Percentiles rank a stretch among this genome's conserved stretches.
Evolutionary conservation across 2,329 filamentous ascomycete genomes (phyloP).

Genomic region (Phaeophleospora eucalypticola): DNA sequence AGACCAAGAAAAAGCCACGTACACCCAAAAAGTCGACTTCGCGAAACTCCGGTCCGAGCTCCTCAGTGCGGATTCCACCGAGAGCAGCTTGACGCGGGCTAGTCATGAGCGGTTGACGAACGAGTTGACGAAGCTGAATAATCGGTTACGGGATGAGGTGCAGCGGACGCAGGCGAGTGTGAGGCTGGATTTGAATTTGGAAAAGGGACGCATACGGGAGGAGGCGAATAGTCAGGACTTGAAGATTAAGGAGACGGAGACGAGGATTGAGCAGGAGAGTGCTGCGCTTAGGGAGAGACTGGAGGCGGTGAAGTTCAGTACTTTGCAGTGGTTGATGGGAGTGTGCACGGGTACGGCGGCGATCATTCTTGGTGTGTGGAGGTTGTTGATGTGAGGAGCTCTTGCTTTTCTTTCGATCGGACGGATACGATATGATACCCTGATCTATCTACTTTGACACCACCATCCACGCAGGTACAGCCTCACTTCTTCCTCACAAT

Average conservation of each 20-base stretch:
- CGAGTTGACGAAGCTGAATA: slow-evolving; percentile 90
- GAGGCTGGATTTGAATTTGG: slow-evolving; percentile 85
- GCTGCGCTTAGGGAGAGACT: slow-evolving; percentile 85
- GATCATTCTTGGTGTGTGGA: slow-evolving; percentile 64
- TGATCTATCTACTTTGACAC: background rate
- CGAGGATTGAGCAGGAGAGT: slow-evolving; percentile 95
- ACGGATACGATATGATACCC: background rate
- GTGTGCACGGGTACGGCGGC: slow-evolving; percentile 64
- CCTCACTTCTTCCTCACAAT: slow-evolving; percentile 14
- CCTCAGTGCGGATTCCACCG: slow-evolving; percentile 83
- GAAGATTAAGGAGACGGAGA: slow-evolving; percentile 98
- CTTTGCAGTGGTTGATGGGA: slow-evolving; percentile 93
- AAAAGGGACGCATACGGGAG: slow-evolving; percentile 93
- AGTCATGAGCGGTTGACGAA: slow-evolving; percentile 91
- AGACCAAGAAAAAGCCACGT: slow-evolving; percentile 75
- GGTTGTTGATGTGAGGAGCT: slow-evolving; percentile 56
- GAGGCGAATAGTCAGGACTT: slow-evolving; percentile 95
- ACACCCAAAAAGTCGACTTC: slow-evolving; percentile 91
- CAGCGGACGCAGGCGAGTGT: slow-evolving; percentile 90
- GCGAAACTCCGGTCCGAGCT: slow-evolving; percentile 94
- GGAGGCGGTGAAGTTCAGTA: slow-evolving; percentile 97
- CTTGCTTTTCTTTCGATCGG: too few species aligned
- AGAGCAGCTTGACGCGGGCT: slow-evolving; percentile 80
- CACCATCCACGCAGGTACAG: background rate
- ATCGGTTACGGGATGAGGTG: slow-evolving; percentile 85